Evolutionary conservation across 768 basidiomycete species (phyloP), one percentile per base, ranked within the genome.

Genomic region (Mycena leptocephala): DNA sequence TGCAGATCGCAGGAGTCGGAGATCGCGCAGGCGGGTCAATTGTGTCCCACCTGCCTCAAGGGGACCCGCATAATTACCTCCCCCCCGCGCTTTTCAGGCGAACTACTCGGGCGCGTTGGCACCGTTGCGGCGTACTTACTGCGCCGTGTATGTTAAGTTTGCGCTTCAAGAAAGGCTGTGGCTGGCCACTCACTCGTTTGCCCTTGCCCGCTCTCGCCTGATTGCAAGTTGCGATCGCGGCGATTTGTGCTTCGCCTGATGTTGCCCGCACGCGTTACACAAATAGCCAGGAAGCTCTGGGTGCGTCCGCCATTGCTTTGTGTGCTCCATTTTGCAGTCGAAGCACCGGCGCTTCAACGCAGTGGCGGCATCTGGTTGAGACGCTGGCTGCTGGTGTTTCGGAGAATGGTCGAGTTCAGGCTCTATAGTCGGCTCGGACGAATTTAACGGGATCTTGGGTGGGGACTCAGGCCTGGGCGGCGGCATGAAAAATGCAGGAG

Each of bases 251-350:
- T 56, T 56, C 55, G 28, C 9, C 55, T 56, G 55, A 20, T 56
- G 55, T 20, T 56, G 55, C 55, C 55, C 55, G 55, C 55, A 56
- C 55, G 55, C 55, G 55, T 56, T 56, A 56, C 55, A 56, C 55
- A 56, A 28, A 56, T 26, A 56, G 24, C 55, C 55, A 30, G 30
- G 55, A 26, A 30, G 5, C 9, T 56, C 30, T 56, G 55, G 55
- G 55, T 56, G 55, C 16, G 30, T 56, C 55, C 55, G 55, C 55
- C 55, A 56, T 14, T 56, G 55, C 24, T 30, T 56, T 32, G 55
- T 56, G 9, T 32, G 28, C 26, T 56, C 55, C 55, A 56, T 28
- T 7, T 9, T 28, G 55, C 55, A 56, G 30, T 56, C 55, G 18
- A 28, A 13, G 55, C 55, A 56, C 24, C 55, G 55, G 30, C 55